Conservation (phyloP, 495 filamentous ascomycete genomes). For the Melanomma pulvis-pyrius region DNA sequence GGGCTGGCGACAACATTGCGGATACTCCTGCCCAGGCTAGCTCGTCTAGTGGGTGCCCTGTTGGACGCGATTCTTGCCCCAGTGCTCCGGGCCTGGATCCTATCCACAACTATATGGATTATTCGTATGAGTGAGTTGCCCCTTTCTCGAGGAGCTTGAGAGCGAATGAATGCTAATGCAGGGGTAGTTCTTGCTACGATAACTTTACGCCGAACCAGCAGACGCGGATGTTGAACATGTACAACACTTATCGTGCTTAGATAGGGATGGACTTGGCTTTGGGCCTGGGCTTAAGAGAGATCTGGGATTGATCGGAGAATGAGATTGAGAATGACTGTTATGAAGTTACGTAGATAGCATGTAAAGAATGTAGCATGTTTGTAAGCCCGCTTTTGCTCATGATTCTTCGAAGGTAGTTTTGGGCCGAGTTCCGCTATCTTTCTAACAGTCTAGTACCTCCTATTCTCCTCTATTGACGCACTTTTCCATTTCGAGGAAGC, state of each 20-base stretch:
- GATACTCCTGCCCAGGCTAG: constrained; percentile 55
- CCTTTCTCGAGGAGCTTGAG: not conserved
- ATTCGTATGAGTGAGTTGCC: not conserved
- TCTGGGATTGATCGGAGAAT: too few species aligned
- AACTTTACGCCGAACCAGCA: not conserved
- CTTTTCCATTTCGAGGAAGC: too few species aligned
- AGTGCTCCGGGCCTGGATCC: not conserved
- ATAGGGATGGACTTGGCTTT: not conserved
- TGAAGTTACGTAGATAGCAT: too few species aligned
- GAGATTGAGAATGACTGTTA: too few species aligned
- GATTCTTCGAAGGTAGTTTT: too few species aligned
- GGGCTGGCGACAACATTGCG: constrained; percentile 50
- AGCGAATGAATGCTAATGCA: not conserved
- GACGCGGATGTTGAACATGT: not conserved
- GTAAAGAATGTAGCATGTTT: too few species aligned
- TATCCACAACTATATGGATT: not conserved
- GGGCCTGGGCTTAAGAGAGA: too few species aligned
- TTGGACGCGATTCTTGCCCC: not conserved
- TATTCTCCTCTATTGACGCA: too few species aligned
- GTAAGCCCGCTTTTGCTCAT: too few species aligned
- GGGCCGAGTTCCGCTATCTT: too few species aligned
- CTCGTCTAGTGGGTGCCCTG: not conserved
- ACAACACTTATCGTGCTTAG: not conserved
- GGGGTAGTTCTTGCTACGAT: not conserved
- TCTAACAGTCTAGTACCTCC: too few species aligned